phyloP scores from a whole-genome alignment of 495 filamentous ascomycete genomes.

The Neurospora pannonica region DNA sequence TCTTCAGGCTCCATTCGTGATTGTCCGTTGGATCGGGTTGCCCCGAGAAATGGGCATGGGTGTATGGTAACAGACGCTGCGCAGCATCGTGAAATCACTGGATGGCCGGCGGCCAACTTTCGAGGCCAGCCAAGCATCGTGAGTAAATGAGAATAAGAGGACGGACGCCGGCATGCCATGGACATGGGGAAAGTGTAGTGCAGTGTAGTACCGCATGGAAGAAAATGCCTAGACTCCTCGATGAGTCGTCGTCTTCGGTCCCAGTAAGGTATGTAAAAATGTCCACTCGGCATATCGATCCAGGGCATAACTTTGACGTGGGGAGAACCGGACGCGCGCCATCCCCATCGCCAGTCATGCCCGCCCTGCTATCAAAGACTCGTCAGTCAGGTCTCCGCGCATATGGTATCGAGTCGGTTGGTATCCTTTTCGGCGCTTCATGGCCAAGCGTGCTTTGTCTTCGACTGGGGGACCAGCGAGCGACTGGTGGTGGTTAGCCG shows the following conservation, averaged over 20 bases:
- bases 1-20: background rate
- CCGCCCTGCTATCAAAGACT: background rate
- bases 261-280: too few species aligned
- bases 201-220: background rate
- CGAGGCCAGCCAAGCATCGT: background rate
- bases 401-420: too few species aligned
- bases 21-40: background rate
- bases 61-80: background rate
- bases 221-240: background rate
- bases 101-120: background rate
- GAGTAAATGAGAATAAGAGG: background rate
- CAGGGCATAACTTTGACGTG: background rate
- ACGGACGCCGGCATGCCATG: background rate
- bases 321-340: background rate
- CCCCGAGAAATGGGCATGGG: background rate
- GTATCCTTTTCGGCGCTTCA: too few species aligned
- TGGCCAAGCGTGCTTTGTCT: too few species aligned
- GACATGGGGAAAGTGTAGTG: background rate
- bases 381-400: background rate
- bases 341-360: background rate
- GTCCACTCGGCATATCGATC: background rate
- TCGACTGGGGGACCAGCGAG: background rate
- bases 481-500: background rate
- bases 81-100: background rate
- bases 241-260: background rate